Evolutionary conservation across 2,329 filamentous ascomycete genomes (phyloP).

Genomic region (Trichoderma sp.): DNA sequence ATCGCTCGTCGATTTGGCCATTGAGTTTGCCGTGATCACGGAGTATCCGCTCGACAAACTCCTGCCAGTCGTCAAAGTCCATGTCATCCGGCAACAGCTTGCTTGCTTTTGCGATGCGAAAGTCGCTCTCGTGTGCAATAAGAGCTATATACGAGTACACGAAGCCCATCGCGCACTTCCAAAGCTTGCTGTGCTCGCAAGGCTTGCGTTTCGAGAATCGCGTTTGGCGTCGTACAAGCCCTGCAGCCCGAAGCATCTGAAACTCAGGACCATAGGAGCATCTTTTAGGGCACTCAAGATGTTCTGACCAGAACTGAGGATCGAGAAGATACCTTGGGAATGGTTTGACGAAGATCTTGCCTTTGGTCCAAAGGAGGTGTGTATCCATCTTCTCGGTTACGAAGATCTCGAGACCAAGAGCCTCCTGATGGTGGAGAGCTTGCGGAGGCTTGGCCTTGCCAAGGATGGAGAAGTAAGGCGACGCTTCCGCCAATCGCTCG

Average conservation of each 20-base stretch:
- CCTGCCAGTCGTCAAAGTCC: background rate
- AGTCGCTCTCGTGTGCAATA: constrained; percentile 12
- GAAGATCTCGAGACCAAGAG: background rate
- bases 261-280: background rate
- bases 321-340: constrained; percentile 14
- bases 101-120: constrained; percentile 4
- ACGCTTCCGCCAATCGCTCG: background rate
- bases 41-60: background rate
- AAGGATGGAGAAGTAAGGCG: background rate
- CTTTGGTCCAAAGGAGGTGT: constrained; percentile 9
- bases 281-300: background rate
- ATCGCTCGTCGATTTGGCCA: constrained; percentile 9
- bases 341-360: constrained; percentile 14
- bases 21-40: background rate
- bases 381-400: constrained; percentile 13
- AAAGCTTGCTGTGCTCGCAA: background rate
- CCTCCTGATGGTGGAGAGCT: constrained; percentile 12
- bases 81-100: background rate
- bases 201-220: background rate
- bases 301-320: background rate
- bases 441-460: constrained; percentile 1
- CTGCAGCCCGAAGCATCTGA: background rate
- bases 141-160: constrained; percentile 11
- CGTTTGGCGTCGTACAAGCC: background rate
- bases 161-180: constrained; percentile 12